phyloP scores from a whole-genome alignment of 169 alveolate genomes.

The Babesia ovis region DNA sequence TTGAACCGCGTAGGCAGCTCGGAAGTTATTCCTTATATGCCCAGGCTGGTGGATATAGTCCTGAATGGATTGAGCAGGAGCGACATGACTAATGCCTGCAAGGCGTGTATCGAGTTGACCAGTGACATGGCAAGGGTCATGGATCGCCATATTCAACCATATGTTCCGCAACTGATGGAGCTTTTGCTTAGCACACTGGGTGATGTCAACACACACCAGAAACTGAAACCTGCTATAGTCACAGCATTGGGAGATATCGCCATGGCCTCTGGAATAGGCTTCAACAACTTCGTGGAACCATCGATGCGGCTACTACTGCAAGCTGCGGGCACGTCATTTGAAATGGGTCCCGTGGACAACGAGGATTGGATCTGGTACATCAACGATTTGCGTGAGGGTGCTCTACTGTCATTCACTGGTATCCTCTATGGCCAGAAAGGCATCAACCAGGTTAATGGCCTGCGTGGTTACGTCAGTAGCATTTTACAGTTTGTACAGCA shows the following conservation, averaged over 20 bases:
- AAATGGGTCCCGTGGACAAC: conserved; percentile 85
- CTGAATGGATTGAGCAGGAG: conserved; percentile 39
- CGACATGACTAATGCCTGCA: conserved; percentile 57
- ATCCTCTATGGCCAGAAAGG: conserved; percentile 87
- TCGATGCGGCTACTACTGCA: conserved; percentile 81
- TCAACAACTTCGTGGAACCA: conserved; percentile 75
- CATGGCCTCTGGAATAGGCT: conserved; percentile 82
- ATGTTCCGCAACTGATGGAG: conserved; percentile 66
- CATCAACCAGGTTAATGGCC: conserved; percentile 74
- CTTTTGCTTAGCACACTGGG: conserved; percentile 62
- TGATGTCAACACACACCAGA: conserved; percentile 81
- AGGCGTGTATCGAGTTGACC: conserved; percentile 81
- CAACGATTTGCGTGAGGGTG: conserved; percentile 87
- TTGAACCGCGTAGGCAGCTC: conserved; percentile 72
- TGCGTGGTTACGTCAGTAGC: conserved; percentile 80
- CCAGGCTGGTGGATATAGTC: conserved; percentile 62
- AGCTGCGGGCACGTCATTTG: conserved; percentile 85
- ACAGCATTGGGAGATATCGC: conserved; percentile 89
- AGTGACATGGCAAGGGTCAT: conserved; percentile 82
- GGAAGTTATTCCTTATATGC: conserved; percentile 51
- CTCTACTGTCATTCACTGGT: conserved; percentile 85
- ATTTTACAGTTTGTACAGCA: conserved; percentile 82
- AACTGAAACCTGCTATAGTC: conserved; percentile 84
- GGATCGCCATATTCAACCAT: conserved; percentile 70
- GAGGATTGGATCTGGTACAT: conserved; percentile 90